Evolutionary conservation across 352 stramenopile genomes (phyloP), one percentile per base, ranked within the genome.

Genomic region (Pythium chondricola): DNA sequence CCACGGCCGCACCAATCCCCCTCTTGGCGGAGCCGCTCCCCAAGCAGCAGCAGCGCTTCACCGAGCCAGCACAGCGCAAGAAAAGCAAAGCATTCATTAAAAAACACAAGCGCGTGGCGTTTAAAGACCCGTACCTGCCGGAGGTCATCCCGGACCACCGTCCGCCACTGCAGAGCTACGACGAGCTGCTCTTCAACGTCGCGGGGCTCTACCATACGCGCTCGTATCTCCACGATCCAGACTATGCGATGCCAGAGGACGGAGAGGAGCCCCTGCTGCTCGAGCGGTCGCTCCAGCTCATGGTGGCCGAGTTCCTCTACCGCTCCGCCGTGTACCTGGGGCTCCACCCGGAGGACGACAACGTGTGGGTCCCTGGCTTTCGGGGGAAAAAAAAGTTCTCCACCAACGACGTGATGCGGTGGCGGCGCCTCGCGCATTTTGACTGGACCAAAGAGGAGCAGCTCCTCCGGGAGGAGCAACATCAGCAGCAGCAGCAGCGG

Each of bases 251-350:
- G 10, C 33, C 22, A 18, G 18, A 24, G 14, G 21, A n/a, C 25
- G 30, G 39, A 43, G 43, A 48, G n/a, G 13, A 40, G 31, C 39
- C 33, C 27, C 52, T 71, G 43, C 36, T 41, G 43, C 20, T 50
- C 0, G 74, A 86, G 55, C 69, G 71, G 8, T 88, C 77, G n/a
- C 65, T 84, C 57, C 65, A 71, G 45, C 69, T 89, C 54, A 80
- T 89, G 71, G 84, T 89, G 59, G 77, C 74, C 27, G 77, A 89
- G 60, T 89, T 89, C 37, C 69, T 89, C 13, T 83, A 83, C 51
- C 70, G 77, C 8, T 85, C 77, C 42, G 77, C 74, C 37, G 58
- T 85, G 38, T 85, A 79, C 54, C 46, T 89, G 18, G 77, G 77
- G 2, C 77, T 84, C 45, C 68, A 61, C 4, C 53, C 60, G 33